A percentile compares a stretch with the other conserved stretches of the same genome.
phyloP scores from a whole-genome alignment of 805 yeast species.

The Metschnikowia proteae region DNA sequence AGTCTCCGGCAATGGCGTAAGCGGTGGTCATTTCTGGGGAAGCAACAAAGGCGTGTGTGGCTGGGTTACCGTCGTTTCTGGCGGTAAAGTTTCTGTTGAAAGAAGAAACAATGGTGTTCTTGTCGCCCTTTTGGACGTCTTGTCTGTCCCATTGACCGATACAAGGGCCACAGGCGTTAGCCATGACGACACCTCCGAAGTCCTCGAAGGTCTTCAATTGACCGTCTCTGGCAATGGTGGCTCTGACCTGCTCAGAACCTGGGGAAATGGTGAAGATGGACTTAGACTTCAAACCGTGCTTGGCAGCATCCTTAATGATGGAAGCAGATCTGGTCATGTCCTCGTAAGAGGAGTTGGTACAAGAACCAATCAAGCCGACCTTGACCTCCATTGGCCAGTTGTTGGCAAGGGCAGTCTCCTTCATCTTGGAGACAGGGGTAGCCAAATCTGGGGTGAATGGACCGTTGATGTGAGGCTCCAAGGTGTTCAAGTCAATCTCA shows the following conservation, averaged over 20 bases:
- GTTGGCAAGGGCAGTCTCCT: conserved; percentile 75
- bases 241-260: conserved; percentile 98
- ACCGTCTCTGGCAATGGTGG: conserved; percentile 96
- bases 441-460: conserved; percentile 98
- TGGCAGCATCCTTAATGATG: conserved; percentile 84
- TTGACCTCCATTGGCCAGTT: conserved; percentile 91
- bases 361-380: conserved; percentile 96
- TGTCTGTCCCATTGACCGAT: conserved; percentile 99
- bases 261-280: conserved; percentile 92
- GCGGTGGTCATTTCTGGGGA: conserved; percentile 97
- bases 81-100: conserved; percentile 98
- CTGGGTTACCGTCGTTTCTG: conserved; percentile 97
- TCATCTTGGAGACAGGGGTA: conserved; percentile 87
- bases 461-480: conserved; percentile 96
- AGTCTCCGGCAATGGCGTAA: conserved; percentile 92
- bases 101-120: conserved; percentile 94
- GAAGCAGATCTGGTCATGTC: conserved; percentile 97
- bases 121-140: conserved; percentile 87
- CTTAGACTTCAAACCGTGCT: conserved; percentile 88
- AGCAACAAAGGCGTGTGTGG: conserved; percentile 94
- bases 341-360: conserved; percentile 98
- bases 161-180: conserved; percentile 99
- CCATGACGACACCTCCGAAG: conserved; percentile 90
- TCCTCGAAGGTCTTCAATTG: conserved; percentile 82
- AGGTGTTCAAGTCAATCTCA: conserved; percentile 81